These are phyloP conservation scores for Stagonosporopsis cucurbitacearum DNA, from an alignment of 2,329 filamentous ascomycete genomes.

Conservation along the genomic window DNA sequence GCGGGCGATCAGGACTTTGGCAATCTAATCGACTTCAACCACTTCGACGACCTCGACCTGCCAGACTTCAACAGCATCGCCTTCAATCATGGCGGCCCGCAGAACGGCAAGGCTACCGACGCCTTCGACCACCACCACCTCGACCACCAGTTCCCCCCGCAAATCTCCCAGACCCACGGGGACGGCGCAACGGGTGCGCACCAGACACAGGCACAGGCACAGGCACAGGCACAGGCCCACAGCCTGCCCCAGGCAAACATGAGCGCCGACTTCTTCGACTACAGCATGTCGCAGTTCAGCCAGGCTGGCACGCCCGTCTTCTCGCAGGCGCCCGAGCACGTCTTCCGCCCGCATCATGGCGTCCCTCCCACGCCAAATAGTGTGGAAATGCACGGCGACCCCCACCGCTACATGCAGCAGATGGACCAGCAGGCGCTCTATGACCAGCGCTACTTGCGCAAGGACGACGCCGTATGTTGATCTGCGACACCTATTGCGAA, in stretches of 20 bases:
- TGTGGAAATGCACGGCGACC: slow-evolving; percentile 72
- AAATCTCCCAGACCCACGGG: slow-evolving; percentile 33
- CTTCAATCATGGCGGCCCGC: slow-evolving; percentile 29
- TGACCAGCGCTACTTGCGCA: slow-evolving; percentile 69
- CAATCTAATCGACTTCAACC: slow-evolving; percentile 52
- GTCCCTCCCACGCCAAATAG: slow-evolving; percentile 83
- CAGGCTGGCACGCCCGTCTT: slow-evolving; percentile 48
- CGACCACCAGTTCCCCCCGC: slow-evolving; percentile 39
- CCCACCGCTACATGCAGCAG: slow-evolving; percentile 61
- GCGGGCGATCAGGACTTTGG: slow-evolving; percentile 51
- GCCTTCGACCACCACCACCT: slow-evolving; percentile 44
- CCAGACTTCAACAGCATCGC: slow-evolving; percentile 40
- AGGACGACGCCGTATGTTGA: slow-evolving; percentile 69
- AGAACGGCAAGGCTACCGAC: slow-evolving; percentile 36
- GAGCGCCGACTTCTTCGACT: slow-evolving; percentile 44
- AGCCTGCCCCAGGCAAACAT: slow-evolving; percentile 28
- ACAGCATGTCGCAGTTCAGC: slow-evolving; percentile 32
- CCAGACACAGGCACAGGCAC: slow-evolving; percentile 27
- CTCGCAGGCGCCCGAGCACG: slow-evolving; percentile 51
- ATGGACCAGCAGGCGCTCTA: slow-evolving; percentile 66
- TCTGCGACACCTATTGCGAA: background rate
- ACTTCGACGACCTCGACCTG: slow-evolving; percentile 36
- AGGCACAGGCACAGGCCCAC: slow-evolving; percentile 26
- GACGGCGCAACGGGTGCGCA: slow-evolving; percentile 29
- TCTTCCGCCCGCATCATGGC: slow-evolving; percentile 62